Conservation (phyloP, 805 yeast species). For the Pichia paraexigua region DNA sequence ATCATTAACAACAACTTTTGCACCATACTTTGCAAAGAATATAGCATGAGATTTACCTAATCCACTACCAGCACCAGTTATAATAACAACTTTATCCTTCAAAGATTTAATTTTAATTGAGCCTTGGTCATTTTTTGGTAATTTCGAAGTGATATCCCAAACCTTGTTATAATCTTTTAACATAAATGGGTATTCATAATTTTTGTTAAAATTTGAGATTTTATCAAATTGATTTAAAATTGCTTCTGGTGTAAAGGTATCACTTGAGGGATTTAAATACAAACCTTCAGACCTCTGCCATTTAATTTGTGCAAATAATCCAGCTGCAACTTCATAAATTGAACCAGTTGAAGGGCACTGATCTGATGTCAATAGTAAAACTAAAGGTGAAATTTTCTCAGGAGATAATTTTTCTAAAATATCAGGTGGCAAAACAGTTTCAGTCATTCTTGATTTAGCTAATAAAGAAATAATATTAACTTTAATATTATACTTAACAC, state of each 20-base stretch:
- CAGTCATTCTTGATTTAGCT: slow-evolving; percentile 96
- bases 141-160: slow-evolving; percentile 40
- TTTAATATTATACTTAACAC: slow-evolving; percentile 71
- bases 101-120: slow-evolving; percentile 44
- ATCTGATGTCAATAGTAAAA: slow-evolving; percentile 70
- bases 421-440: slow-evolving; percentile 77
- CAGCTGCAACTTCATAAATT: slow-evolving; percentile 90
- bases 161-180: slow-evolving; percentile 64
- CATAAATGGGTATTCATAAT: slow-evolving; percentile 59
- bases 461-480: slow-evolving; percentile 89
- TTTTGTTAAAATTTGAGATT: slow-evolving; percentile 53
- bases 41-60: slow-evolving; percentile 87
- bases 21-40: slow-evolving; percentile 83
- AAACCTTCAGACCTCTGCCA: slow-evolving; percentile 93
- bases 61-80: slow-evolving; percentile 95
- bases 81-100: slow-evolving; percentile 76
- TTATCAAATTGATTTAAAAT: slow-evolving; percentile 60
- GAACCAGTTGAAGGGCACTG: slow-evolving; percentile 57
- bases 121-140: slow-evolving; percentile 55
- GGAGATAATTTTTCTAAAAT: slow-evolving; percentile 74
- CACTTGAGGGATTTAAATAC: slow-evolving; percentile 63
- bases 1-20: slow-evolving; percentile 91
- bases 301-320: slow-evolving; percentile 81
- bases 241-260: slow-evolving; percentile 75
- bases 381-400: slow-evolving; percentile 87